Conservation (phyloP, 257 asterid species). For the Striga asiatica region DNA sequence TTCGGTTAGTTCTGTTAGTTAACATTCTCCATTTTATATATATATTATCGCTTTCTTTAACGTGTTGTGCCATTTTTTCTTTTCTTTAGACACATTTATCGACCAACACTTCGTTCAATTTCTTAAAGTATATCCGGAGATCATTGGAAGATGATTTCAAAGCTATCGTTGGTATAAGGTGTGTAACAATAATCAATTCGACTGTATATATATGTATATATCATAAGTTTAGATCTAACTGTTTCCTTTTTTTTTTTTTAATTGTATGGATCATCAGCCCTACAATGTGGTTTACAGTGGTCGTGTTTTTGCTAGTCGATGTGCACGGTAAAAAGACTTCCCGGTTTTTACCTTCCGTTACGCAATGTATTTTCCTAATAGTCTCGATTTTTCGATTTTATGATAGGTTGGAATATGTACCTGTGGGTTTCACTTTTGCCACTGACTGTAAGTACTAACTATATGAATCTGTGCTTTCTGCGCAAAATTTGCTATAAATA, state of each 20-base stretch:
- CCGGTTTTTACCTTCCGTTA: too few species aligned
- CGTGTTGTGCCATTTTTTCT: too few species aligned
- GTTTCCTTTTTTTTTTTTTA: not conserved
- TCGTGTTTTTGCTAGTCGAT: conserved; percentile 60
- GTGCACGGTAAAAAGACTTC: conserved; percentile 72
- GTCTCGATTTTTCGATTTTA: too few species aligned
- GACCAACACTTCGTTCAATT: conserved; percentile 49
- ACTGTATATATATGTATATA: not conserved
- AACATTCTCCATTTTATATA: too few species aligned
- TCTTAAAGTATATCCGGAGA: conserved; percentile 53
- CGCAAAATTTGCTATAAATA: too few species aligned
- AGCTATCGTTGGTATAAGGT: conserved; percentile 62
- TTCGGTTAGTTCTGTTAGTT: conserved; percentile 52
- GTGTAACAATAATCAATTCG: not conserved
- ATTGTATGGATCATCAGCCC: conserved; percentile 50
- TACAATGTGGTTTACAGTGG: conserved; percentile 61
- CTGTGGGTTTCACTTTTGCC: conserved; percentile 77
- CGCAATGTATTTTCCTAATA: too few species aligned
- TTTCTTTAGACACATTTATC: conserved; percentile 84
- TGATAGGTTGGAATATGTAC: conserved; percentile 63
- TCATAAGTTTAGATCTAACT: not conserved
- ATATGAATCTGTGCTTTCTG: too few species aligned
- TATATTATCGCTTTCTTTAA: too few species aligned
- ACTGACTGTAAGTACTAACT: conserved; percentile 43
- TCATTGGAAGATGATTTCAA: conserved; percentile 76